These are phyloP conservation scores for Neurospora africana DNA, from an alignment of 495 filamentous ascomycete genomes.

Conservation along the genomic window DNA sequence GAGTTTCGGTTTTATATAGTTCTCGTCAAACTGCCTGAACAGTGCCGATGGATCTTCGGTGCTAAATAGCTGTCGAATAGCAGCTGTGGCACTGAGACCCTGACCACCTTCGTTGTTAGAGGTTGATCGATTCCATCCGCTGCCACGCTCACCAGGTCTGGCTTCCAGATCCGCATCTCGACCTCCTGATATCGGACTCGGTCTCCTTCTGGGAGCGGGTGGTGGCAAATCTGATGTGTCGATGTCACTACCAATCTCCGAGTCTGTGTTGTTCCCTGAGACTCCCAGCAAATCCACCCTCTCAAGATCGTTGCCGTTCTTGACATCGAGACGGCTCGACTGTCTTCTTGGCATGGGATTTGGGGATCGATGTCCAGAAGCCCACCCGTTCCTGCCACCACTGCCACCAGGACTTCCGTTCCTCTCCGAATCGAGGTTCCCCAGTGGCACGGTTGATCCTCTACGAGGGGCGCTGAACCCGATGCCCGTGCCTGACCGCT, in stretches of 20 bases:
- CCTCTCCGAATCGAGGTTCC: conserved; percentile 32
- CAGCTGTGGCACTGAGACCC: conserved; percentile 58
- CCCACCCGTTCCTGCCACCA: conserved; percentile 32
- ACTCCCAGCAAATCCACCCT: conserved; percentile 52
- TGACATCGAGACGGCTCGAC: conserved; percentile 39
- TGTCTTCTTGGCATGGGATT: conserved; percentile 27
- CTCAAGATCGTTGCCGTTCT: conserved; percentile 41
- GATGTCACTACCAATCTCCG: conserved; percentile 51
- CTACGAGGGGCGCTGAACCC: conserved; percentile 62
- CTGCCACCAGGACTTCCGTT: conserved; percentile 17
- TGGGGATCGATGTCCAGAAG: conserved; percentile 43
- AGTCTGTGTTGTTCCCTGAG: conserved; percentile 50
- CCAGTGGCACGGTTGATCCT: conserved; percentile 45
- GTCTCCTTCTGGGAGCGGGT: conserved; percentile 38
- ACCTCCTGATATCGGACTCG: conserved; percentile 40
- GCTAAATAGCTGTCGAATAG: conserved; percentile 54
- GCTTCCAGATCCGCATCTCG: conserved; percentile 3
- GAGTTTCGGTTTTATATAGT: conserved; percentile 89
- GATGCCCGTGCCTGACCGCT: conserved; percentile 55
- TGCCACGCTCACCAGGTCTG: conserved; percentile 12
- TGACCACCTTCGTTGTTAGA: conserved; percentile 8
- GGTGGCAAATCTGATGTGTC: conserved; percentile 54
- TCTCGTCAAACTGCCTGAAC: conserved; percentile 91
- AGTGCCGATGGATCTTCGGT: conserved; percentile 81
- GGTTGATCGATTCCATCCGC: conserved; percentile 8